Percentiles rank a stretch among this genome's conserved stretches.
Evolutionary conservation across 2,329 filamentous ascomycete species (phyloP).

Genomic region (Penicillium sp.): DNA sequence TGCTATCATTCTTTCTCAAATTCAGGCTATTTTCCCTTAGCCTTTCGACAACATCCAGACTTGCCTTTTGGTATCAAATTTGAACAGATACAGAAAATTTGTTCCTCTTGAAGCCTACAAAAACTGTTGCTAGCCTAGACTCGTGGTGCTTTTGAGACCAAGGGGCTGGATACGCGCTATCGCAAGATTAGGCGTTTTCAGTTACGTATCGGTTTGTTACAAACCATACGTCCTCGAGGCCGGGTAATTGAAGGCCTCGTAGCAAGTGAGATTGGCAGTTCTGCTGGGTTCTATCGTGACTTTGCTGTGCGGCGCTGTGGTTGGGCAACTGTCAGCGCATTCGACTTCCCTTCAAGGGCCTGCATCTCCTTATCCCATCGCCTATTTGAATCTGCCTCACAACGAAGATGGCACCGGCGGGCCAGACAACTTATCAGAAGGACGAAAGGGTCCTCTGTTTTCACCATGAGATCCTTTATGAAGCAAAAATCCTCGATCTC

Average conservation of each 20-base stretch:
- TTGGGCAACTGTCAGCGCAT: background rate
- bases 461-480: conserved; percentile 95
- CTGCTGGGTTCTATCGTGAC: background rate
- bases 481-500: conserved; percentile 91
- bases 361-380: background rate
- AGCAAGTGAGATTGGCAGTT: background rate
- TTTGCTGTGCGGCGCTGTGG: background rate
- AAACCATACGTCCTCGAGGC: conserved; percentile 2
- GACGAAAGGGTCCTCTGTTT: conserved; percentile 97
- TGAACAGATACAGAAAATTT: background rate
- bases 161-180: background rate
- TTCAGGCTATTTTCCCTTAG: background rate
- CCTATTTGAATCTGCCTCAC: background rate
- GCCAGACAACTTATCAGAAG: conserved; percentile 63
- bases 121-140: background rate
- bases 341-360: background rate
- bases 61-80: conserved; percentile 8
- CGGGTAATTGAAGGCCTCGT: conserved; percentile 1
- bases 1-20: background rate
- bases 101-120: background rate
- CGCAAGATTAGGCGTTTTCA: background rate
- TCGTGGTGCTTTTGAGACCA: background rate
- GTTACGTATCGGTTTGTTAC: background rate
- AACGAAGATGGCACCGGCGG: conserved; percentile 62
- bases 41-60: background rate